Conservation (phyloP, 805 yeast species). For the Saturnispora dispora region DNA sequence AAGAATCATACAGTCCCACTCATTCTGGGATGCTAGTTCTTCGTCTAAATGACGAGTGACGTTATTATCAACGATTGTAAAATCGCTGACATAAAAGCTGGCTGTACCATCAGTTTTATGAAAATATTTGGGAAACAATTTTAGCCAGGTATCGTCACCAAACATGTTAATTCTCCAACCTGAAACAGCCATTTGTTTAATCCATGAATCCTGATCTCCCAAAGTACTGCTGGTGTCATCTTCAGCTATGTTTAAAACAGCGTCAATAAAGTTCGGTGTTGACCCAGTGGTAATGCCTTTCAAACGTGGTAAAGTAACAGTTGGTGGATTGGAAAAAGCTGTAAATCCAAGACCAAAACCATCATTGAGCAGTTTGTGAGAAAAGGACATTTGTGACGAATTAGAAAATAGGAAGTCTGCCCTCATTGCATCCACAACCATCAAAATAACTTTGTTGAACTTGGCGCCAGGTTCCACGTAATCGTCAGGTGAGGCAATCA, state of each 20-base stretch:
- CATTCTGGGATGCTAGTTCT: conserved; percentile 36
- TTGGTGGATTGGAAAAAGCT: conserved; percentile 89
- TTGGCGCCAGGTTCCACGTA: conserved; percentile 29
- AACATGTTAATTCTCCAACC: conserved; percentile 60
- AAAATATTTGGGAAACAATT: conserved; percentile 70
- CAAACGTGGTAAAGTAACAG: conserved; percentile 88
- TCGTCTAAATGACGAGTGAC: conserved; percentile 78
- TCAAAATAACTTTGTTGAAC: conserved; percentile 61
- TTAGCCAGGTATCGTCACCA: conserved; percentile 98
- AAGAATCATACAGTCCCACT: conserved; percentile 81
- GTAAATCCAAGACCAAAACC: conserved; percentile 84
- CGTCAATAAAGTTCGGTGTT: conserved; percentile 89
- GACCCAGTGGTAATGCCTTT: conserved; percentile 94
- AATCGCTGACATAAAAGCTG: conserved; percentile 91
- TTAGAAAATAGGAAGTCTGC: conserved; percentile 74
- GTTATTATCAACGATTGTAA: conserved; percentile 85
- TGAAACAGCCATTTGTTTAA: conserved; percentile 47
- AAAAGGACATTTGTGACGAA: conserved; percentile 53
- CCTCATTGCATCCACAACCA: conserved; percentile 91
- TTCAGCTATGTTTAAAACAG: conserved; percentile 87
- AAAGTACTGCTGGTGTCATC: conserved; percentile 65
- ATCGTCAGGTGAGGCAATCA: conserved; percentile 22
- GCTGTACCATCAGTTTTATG: conserved; percentile 73
- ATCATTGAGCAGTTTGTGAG: conserved; percentile 52
- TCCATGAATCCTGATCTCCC: conserved; percentile 78